Evolutionary conservation across 2,329 filamentous ascomycete genomes (phyloP).

Genomic region (Aspergillus caelatus): DNA sequence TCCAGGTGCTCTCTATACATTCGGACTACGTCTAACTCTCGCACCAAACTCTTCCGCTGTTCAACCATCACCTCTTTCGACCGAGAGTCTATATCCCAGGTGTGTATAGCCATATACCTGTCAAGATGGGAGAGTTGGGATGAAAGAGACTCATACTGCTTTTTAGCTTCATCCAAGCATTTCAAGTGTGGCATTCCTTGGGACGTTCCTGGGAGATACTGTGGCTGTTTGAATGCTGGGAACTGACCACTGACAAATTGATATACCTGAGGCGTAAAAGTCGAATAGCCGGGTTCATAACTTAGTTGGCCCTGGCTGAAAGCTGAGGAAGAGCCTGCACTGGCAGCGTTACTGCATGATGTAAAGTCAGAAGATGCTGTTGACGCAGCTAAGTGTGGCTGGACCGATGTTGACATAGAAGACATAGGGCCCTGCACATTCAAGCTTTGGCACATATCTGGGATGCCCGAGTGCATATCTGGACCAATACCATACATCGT

Average conservation of each 20-base stretch:
- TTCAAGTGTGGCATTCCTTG: slow-evolving; percentile 22
- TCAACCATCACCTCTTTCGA: slow-evolving; percentile 39
- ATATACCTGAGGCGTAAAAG: slow-evolving; percentile 13
- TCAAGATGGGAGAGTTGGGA: slow-evolving; percentile 40
- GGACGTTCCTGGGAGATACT: slow-evolving; percentile 3
- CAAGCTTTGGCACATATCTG: slow-evolving; percentile 19
- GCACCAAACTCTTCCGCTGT: slow-evolving; percentile 39
- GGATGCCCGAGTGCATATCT: slow-evolving; percentile 21
- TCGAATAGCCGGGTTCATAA: slow-evolving; percentile 16
- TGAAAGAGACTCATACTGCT: slow-evolving; percentile 34
- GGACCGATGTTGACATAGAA: slow-evolving; percentile 16
- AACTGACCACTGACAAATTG: slow-evolving; percentile 7
- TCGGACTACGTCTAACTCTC: slow-evolving; percentile 40
- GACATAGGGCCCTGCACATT: slow-evolving; percentile 14
- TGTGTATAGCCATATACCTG: slow-evolving; percentile 42
- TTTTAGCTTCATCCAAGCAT: slow-evolving; percentile 32
- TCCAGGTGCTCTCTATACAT: slow-evolving; percentile 40
- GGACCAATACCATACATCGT: slow-evolving; percentile 11
- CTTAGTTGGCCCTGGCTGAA: slow-evolving; percentile 11
- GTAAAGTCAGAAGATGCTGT: slow-evolving; percentile 12
- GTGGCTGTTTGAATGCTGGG: slow-evolving; percentile 15
- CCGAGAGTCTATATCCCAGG: slow-evolving; percentile 38
- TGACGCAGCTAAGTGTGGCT: slow-evolving; percentile 15
- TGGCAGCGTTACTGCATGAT: slow-evolving; percentile 8
- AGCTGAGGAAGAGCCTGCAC: slow-evolving; percentile 3